Conservation (phyloP, 345 rosid genomes). For the Camelina neglecta region DNA sequence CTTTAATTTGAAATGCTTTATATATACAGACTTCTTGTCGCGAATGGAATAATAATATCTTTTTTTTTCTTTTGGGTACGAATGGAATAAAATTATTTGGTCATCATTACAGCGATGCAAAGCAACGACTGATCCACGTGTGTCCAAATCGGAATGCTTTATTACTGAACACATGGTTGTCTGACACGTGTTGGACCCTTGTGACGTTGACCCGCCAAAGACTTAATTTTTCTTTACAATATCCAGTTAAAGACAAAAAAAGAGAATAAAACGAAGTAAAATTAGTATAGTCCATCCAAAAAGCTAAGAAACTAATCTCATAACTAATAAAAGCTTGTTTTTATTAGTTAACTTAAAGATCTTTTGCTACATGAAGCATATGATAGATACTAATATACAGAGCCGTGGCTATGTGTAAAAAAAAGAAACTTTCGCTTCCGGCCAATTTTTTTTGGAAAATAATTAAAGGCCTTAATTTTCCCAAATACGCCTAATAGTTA, state of each 20-base stretch:
- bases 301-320: not conserved
- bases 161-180: slow-evolving; percentile 28
- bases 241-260: slow-evolving; percentile 8
- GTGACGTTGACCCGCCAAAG: slow-evolving; percentile 38
- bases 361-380: slow-evolving; percentile 3
- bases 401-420: too few species aligned
- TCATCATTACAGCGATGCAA: slow-evolving; percentile 45
- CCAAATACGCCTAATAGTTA: too few species aligned
- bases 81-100: slow-evolving; percentile 42
- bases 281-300: slow-evolving; percentile 11
- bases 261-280: slow-evolving; percentile 26
- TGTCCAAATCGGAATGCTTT: slow-evolving; percentile 9
- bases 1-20: slow-evolving; percentile 2
- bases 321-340: not conserved
- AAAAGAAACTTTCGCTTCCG: too few species aligned
- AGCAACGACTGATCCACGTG: slow-evolving; percentile 20
- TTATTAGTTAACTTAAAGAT: not conserved
- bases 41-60: slow-evolving; percentile 29
- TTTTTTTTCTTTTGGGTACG: not conserved
- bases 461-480: too few species aligned
- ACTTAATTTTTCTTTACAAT: not conserved
- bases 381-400: not conserved
- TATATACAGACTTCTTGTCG: slow-evolving; percentile 7
- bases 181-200: slow-evolving; percentile 33
- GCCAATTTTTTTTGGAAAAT: too few species aligned